Base-by-base conservation (phyloP, 371 early-diverging fungal genomes). In the Amoeboaphelidium protococcarum region DNA sequence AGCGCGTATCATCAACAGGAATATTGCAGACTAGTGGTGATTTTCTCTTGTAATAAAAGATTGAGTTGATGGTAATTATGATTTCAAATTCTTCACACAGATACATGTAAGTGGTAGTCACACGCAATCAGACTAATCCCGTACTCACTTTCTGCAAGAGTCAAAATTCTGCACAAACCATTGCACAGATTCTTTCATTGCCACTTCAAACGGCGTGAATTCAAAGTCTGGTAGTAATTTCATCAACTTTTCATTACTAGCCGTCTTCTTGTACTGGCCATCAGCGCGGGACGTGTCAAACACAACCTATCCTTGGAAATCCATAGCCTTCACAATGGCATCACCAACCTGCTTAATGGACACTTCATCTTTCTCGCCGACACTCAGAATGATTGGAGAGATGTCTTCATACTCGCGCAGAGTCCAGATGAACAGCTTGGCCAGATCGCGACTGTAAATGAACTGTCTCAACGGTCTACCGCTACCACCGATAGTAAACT, bases 191-290 rank as follows among this genome's bases (percentile, higher is more conserved):
- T 78, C 74, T 57, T 71, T 64, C 53, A 82, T 58, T 42, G 79
- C 82, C 69, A 55, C 60, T 40, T 78, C 71, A 50, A 83, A 81
- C 4, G 74, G 74, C 13, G 82, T 81, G 59, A 83, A 83, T 59
- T 78, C 46, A 55, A 80, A 83, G 55, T 73, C 79, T 48, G 80
- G 79, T 52, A 78, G 55, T 47, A 72, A 67, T 51, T 64, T 67
- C 64, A 60, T 63, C 56, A 83, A 59, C 64, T 83, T 83, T n/a
- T 51, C 68, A 55, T 83, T 83, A 46, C 69, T 75, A 22, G 80
- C 82, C 20, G 84, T 81, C 73, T 83, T 83, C 58, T 80, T 81
- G 59, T 61, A 80, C 59, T 83, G 84, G 23, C 84, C 84, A 59
- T 83, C 84, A 19, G 80, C 70, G 54, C 72, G 72, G 44, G 68